phyloP scores from a whole-genome alignment of 139 green algal genomes.

The Zygnema cylindricum region DNA sequence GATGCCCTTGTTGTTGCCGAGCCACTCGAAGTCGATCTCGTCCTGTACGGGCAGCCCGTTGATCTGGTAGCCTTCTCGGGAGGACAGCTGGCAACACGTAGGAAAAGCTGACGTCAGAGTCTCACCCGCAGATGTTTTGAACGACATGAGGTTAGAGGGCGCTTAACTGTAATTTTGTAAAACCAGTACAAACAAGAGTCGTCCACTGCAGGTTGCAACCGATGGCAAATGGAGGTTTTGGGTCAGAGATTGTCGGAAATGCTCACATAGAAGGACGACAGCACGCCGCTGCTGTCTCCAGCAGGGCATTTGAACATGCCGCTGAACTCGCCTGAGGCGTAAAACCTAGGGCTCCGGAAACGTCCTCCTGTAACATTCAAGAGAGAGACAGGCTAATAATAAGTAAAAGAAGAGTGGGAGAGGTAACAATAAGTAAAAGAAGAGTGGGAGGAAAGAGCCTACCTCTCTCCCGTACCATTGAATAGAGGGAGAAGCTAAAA shows the following conservation, averaged over 20 bases:
- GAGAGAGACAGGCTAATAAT: too few relatives aligned
- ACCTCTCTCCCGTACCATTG: too few relatives aligned
- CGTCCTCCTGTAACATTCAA: conserved; percentile 26
- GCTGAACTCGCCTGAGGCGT: conserved; percentile 31
- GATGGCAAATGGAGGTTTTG: too few relatives aligned
- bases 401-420: too few relatives aligned
- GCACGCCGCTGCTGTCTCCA: conserved; percentile 11
- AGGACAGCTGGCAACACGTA: conserved; percentile 30
- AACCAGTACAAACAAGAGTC: neutral
- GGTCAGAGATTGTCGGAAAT: neutral
- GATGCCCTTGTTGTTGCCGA: conserved; percentile 40
- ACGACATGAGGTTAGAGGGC: too few relatives aligned
- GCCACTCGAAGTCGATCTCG: conserved; percentile 54
- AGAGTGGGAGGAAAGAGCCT: too few relatives aligned
- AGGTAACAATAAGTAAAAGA: too few relatives aligned
- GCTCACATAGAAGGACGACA: conserved; percentile 44
- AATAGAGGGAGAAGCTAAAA: too few relatives aligned
- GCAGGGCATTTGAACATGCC: conserved; percentile 33
- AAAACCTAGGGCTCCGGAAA: conserved; percentile 27
- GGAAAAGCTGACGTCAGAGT: conserved; percentile 1
- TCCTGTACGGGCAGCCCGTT: neutral
- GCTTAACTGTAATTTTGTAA: neutral
- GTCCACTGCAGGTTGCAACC: neutral
- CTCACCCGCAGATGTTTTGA: neutral
- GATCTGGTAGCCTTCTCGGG: neutral